Evolutionary conservation across 805 yeast genomes (phyloP).

Genomic region (Monosporozyma servazzii): DNA sequence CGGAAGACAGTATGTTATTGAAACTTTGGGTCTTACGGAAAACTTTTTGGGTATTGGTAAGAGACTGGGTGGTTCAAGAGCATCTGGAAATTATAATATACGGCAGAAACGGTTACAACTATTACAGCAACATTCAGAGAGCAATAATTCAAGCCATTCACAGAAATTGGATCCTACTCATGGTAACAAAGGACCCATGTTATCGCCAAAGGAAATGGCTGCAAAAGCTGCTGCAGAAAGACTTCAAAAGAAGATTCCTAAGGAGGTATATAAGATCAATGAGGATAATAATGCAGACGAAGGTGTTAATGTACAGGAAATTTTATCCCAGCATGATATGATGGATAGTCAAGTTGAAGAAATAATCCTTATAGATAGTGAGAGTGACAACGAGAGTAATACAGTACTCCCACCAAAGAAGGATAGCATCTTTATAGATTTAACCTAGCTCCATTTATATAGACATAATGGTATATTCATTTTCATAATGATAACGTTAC

Average conservation of each 20-base stretch:
- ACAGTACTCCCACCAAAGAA: neutral
- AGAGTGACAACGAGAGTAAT: slow-evolving; percentile 9
- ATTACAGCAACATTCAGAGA: neutral
- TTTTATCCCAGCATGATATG: slow-evolving; percentile 4
- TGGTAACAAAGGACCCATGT: neutral
- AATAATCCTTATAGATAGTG: slow-evolving; percentile 13
- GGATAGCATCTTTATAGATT: slow-evolving; percentile 12
- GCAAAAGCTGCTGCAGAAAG: slow-evolving; percentile 27
- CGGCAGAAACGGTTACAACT: neutral
- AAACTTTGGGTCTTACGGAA: slow-evolving; percentile 23
- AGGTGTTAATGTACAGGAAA: slow-evolving; percentile 7
- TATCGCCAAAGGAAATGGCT: slow-evolving; percentile 22
- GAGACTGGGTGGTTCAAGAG: slow-evolving; percentile 15
- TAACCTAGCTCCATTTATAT: slow-evolving; percentile 6
- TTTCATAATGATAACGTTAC: neutral
- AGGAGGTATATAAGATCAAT: neutral
- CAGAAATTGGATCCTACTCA: neutral
- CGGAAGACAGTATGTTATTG: slow-evolving; percentile 35
- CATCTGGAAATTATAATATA: neutral
- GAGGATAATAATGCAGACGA: slow-evolving; percentile 4
- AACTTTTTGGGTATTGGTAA: slow-evolving; percentile 27
- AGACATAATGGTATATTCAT: neutral
- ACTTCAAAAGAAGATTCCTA: slow-evolving; percentile 11
- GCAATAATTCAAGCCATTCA: neutral
- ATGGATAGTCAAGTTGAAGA: slow-evolving; percentile 14